Conservation (phyloP, 169 alveolate species). For the Plasmodium sp. region DNA sequence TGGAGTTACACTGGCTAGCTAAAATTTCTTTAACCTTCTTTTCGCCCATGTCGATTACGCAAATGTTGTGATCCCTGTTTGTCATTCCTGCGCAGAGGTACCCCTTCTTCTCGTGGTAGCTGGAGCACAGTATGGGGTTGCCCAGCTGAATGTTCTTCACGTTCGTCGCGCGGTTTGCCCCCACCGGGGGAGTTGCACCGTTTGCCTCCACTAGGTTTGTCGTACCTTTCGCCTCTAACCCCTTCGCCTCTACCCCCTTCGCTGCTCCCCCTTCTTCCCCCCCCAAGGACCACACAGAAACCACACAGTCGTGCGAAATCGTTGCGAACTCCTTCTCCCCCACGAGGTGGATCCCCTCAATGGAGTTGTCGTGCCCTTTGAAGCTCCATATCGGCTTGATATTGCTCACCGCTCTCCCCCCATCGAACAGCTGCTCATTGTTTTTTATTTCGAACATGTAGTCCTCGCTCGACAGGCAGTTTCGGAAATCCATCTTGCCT, state of each 20-base stretch:
- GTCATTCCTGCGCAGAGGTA: conserved; percentile 42
- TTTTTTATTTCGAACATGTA: conserved; percentile 57
- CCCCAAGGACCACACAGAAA: conserved; percentile 21
- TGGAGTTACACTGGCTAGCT: conserved; percentile 19
- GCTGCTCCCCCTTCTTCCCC: background rate
- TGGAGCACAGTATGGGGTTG: conserved; percentile 43
- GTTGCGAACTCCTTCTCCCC: conserved; percentile 13
- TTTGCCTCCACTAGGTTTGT: background rate
- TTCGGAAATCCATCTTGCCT: conserved; percentile 34
- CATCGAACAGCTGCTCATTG: conserved; percentile 27
- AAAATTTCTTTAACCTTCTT: conserved; percentile 10
- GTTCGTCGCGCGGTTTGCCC: background rate
- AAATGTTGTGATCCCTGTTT: conserved; percentile 22
- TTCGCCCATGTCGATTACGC: conserved; percentile 31
- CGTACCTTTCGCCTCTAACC: too few relatives aligned
- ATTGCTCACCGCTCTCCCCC: background rate
- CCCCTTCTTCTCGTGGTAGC: background rate
- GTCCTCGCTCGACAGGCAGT: conserved; percentile 44
- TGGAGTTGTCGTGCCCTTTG: conserved; percentile 50
- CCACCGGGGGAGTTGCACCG: background rate
- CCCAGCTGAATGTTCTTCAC: conserved; percentile 24
- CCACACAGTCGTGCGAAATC: conserved; percentile 31
- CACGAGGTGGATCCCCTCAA: conserved; percentile 51
- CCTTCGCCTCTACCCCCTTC: too few relatives aligned
- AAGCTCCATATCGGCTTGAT: conserved; percentile 63